These are phyloP conservation scores for Dipsacomyces acuminosporus DNA, from an alignment of 371 early-diverging fungal genomes.

Conservation along the genomic window DNA sequence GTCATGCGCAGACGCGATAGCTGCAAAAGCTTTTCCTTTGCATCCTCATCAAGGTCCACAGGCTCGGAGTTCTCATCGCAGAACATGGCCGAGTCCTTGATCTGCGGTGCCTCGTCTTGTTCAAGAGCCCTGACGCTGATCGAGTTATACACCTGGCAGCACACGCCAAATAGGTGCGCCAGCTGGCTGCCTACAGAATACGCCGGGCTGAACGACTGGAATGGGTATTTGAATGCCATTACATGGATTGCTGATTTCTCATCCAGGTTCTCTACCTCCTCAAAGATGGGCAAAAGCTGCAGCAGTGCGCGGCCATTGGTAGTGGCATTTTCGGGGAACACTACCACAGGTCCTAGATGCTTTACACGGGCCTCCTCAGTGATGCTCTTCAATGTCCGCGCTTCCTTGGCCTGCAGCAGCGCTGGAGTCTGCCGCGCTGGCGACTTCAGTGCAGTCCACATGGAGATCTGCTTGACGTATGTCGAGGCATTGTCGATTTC, in stretches of 20 bases:
- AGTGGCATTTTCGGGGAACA: constrained; percentile 88
- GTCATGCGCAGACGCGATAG: constrained; percentile 69
- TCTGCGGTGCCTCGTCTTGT: constrained; percentile 21
- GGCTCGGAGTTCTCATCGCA: constrained; percentile 63
- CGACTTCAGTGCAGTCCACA: constrained; percentile 31
- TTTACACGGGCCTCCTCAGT: constrained; percentile 50
- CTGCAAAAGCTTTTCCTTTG: constrained; percentile 58
- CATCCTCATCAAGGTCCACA: constrained; percentile 57
- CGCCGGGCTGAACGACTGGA: constrained; percentile 42
- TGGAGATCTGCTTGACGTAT: constrained; percentile 15
- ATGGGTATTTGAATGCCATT: constrained; percentile 63
- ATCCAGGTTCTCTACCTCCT: constrained; percentile 51
- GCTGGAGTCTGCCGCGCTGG: constrained; percentile 31
- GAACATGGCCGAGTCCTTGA: constrained; percentile 45
- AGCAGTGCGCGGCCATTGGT: constrained; percentile 82
- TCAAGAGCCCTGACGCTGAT: constrained; percentile 49
- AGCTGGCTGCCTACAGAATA: constrained; percentile 46
- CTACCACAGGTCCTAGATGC: constrained; percentile 62
- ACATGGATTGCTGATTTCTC: constrained; percentile 55
- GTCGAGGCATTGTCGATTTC: constrained; percentile 52
- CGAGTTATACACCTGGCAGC: constrained; percentile 60
- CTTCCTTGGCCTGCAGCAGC: constrained; percentile 32
- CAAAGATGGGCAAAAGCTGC: constrained; percentile 66
- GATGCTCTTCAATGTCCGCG: constrained; percentile 23
- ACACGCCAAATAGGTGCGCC: constrained; percentile 15